Evolutionary conservation across 2,329 filamentous ascomycete genomes (phyloP).

Genomic region (Diaporthe eres): DNA sequence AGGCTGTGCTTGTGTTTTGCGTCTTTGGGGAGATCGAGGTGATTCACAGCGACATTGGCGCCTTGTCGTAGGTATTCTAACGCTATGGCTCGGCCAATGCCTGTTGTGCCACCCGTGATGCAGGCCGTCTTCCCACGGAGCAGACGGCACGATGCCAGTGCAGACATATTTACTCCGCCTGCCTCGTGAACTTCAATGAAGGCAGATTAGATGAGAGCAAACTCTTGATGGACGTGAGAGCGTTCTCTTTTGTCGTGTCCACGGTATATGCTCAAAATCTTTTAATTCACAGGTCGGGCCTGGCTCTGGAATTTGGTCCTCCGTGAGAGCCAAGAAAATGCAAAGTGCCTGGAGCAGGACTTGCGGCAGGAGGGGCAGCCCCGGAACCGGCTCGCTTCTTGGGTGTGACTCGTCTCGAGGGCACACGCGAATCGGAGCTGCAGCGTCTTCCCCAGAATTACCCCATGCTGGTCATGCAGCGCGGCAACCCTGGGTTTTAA

Average conservation of each 20-base stretch:
- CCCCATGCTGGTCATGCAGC: not conserved
- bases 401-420: not conserved
- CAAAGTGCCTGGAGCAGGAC: not conserved
- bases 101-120: constrained; percentile 77
- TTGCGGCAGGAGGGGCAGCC: not conserved
- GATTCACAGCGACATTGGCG: constrained; percentile 74
- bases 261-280: not conserved
- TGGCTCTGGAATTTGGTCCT: not conserved
- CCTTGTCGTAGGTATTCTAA: constrained; percentile 76
- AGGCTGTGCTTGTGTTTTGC: constrained; percentile 49
- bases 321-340: not conserved
- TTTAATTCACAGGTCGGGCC: not conserved
- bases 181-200: not conserved
- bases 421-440: not conserved
- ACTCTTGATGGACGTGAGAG: not conserved
- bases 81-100: constrained; percentile 78
- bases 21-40: constrained; percentile 61
- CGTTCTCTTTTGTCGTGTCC: not conserved
- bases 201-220: not conserved
- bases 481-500: not conserved
- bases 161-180: not conserved
- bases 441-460: not conserved
- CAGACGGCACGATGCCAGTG: constrained; percentile 47
- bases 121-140: constrained; percentile 72
- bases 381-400: not conserved